phyloP scores from a whole-genome alignment of 768 basidiomycete species.

The Neoboletus subvelutipes region DNA sequence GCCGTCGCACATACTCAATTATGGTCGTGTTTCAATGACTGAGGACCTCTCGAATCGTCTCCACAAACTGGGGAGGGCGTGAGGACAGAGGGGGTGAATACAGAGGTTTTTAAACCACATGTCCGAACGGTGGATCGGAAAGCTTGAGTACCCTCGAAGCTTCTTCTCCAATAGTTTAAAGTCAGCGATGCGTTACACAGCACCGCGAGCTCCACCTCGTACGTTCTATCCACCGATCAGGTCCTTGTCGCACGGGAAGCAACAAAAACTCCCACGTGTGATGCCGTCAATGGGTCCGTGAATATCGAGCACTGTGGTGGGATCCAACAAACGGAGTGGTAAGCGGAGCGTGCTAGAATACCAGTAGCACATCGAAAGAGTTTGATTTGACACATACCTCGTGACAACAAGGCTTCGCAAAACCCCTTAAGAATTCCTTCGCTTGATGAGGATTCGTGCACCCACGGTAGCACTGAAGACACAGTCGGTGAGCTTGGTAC shows the following conservation, averaged over 20 bases:
- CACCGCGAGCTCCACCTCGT: not conserved
- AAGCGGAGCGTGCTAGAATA: no score
- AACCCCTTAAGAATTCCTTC: no score
- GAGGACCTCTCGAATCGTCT: not conserved
- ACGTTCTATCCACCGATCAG: not conserved
- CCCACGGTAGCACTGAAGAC: not conserved
- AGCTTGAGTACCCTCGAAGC: not conserved
- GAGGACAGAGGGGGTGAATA: not conserved
- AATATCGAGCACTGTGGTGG: no score
- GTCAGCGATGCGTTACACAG: not conserved
- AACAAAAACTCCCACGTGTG: not conserved
- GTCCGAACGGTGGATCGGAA: not conserved
- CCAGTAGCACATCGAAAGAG: not conserved
- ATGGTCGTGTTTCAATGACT: not conserved
- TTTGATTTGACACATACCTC: not conserved
- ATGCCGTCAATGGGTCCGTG: not conserved
- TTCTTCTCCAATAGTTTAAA: not conserved
- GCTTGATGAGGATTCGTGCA: not conserved
- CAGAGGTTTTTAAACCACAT: constrained; percentile 3
- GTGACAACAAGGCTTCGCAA: no score
- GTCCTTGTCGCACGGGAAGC: not conserved
- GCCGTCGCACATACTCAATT: constrained; percentile 2
- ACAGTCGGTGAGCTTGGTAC: not conserved
- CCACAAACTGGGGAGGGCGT: not conserved
- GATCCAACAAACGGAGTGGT: no score